Conservation (phyloP, 768 basidiomycete genomes). For the Lactarius deliciosus region DNA sequence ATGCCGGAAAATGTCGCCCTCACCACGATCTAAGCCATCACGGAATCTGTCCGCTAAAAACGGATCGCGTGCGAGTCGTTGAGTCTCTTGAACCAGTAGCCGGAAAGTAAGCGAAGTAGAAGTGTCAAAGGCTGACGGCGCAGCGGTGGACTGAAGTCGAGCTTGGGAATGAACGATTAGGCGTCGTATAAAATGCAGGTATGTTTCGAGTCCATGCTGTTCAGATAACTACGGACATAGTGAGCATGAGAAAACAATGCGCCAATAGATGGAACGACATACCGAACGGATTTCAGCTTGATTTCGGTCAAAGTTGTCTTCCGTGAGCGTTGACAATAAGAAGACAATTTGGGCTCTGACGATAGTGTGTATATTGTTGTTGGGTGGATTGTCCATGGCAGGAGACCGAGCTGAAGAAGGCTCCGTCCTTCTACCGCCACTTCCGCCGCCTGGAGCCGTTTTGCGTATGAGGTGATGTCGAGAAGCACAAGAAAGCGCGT, state of each 20-base stretch:
- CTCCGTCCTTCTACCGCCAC: conserved; percentile 40
- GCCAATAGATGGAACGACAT: conserved; percentile 38
- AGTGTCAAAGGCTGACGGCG: conserved; percentile 68
- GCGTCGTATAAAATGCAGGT: conserved; percentile 95
- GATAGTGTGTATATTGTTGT: conserved; percentile 85
- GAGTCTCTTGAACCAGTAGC: conserved; percentile 82
- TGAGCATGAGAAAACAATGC: conserved; percentile 25
- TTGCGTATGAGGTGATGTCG: conserved; percentile 32
- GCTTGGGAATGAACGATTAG: conserved; percentile 87
- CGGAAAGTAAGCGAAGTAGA: conserved; percentile 79
- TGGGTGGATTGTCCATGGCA: conserved; percentile 84
- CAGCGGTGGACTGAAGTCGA: conserved; percentile 57
- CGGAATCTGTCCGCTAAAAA: conserved; percentile 88
- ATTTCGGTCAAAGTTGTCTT: conserved; percentile 95
- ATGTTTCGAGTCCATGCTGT: conserved; percentile 95
- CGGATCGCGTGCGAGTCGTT: conserved; percentile 87
- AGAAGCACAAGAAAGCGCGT: conserved; percentile 25
- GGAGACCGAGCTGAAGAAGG: conserved; percentile 51
- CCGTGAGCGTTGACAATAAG: conserved; percentile 90
- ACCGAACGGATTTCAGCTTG: conserved; percentile 94
- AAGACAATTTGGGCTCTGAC: conserved; percentile 98
- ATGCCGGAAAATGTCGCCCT: conserved; percentile 77
- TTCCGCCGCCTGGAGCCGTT: conserved; percentile 41
- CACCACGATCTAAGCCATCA: conserved; percentile 85
- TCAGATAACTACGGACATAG: conserved; percentile 74